Evolutionary conservation across 129 eudicot genomes (phyloP), one percentile per base, ranked within the genome.

Genomic region (Escallonia rubra): DNA sequence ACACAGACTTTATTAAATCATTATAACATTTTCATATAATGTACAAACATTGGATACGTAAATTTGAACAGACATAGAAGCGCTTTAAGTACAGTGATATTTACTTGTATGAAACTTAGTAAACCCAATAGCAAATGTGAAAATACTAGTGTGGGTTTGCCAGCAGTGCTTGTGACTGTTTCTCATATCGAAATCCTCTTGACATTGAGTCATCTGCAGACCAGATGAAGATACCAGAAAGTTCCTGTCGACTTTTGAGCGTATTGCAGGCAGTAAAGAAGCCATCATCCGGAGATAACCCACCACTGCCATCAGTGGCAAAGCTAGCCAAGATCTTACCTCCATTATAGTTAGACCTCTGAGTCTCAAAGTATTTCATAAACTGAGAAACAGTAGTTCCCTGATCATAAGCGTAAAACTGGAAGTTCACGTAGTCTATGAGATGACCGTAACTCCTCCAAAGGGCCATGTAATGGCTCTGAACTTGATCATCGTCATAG

Each of bases 141-240:
- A 23, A 11, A 54, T 54, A 11, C 59, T 54, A 54, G 59, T 54
- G 59, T 1, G 59, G n/a, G 16, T 4, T 50, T 38, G 64, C 70
- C 50, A 72, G 38, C 12, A 72, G 15, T 10, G 56, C 46, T 54
- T 73, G 78, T 43, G 78, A 41, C 7, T 47, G 59, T 54, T 73
- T 73, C 66, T 73, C 78, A 10, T 73, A 73, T 23, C 15, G 41
- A 45, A 73, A 73, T 11, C 72, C 66, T 16, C 9, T 13, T 14
- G 58, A 34, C 72, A 46, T 74, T 7, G 78, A 74, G 34, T 76
- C 69, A 58, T 81, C 81, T 5, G 85, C 81, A 16, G 72, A 76
- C 81, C 81, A 80, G 4, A 81, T 62, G 68, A 81, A 81, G 23
- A 81, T 72, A 10, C 78, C 78, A 16, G 49, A 49, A 43, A 74